Conservation (phyloP, 306 rosid genomes). For the Herpetospermum pedunculosum region DNA sequence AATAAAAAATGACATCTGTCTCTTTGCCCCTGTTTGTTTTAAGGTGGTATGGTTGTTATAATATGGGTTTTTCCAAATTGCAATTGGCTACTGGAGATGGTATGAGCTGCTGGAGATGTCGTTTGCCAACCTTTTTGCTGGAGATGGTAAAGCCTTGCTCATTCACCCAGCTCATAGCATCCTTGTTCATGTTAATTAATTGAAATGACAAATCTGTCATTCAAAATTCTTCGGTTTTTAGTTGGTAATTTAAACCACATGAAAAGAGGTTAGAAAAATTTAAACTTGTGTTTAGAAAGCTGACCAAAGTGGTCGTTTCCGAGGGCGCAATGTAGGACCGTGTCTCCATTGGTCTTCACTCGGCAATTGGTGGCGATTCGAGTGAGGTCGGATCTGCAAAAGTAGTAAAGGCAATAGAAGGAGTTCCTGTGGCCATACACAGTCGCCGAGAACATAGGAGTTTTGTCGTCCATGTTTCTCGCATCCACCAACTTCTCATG, state of each 20-base stretch:
- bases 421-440: slow-evolving; percentile 21
- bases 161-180: slow-evolving; percentile 15
- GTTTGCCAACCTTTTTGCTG: too few relatives aligned
- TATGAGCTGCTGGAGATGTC: too few relatives aligned
- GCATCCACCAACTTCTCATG: neutral
- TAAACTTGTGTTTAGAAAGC: too few relatives aligned
- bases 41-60: too few relatives aligned
- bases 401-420: slow-evolving; percentile 21
- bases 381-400: neutral
- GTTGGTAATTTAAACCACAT: too few relatives aligned
- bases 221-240: too few relatives aligned
- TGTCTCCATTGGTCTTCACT: slow-evolving; percentile 19
- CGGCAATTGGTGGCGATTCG: slow-evolving; percentile 5
- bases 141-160: slow-evolving; percentile 15
- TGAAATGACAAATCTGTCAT: slow-evolving; percentile 49
- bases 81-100: too few relatives aligned
- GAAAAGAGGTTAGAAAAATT: too few relatives aligned
- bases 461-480: slow-evolving; percentile 25
- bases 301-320: slow-evolving; percentile 18
- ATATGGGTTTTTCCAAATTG: too few relatives aligned
- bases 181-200: slow-evolving; percentile 23
- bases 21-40: too few relatives aligned
- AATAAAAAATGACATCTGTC: too few relatives aligned
- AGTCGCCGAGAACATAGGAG: slow-evolving; percentile 42
- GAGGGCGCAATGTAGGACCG: slow-evolving; percentile 43